A percentile compares a stretch with the other conserved stretches of the same genome.
Conservation (phyloP, 2,329 filamentous ascomycete species). For the Rugonectria rugulosa region DNA sequence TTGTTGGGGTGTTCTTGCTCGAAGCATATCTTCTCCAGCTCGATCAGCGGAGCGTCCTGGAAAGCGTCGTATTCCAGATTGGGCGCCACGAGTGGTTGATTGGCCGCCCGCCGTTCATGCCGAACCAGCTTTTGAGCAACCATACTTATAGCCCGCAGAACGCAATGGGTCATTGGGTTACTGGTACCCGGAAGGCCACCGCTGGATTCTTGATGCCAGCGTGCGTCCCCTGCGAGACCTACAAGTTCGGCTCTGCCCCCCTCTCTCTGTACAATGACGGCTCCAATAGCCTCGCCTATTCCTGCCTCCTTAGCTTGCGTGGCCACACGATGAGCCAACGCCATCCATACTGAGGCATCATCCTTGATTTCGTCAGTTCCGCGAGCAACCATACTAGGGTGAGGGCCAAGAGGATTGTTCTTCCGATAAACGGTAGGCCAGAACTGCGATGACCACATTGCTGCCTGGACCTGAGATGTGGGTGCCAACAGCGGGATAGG, state of each 20-base stretch:
- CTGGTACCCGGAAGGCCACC: slow-evolving; percentile 56
- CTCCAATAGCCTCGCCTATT: slow-evolving; percentile 74
- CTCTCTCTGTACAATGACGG: slow-evolving; percentile 75
- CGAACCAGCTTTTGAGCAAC: slow-evolving; percentile 73
- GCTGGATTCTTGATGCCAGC: slow-evolving; percentile 66
- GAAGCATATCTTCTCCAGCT: slow-evolving; percentile 69
- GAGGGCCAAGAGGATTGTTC: slow-evolving; percentile 85
- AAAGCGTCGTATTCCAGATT: slow-evolving; percentile 68
- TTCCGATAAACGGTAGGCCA: slow-evolving; percentile 89
- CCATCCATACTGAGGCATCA: slow-evolving; percentile 72
- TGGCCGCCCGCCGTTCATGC: slow-evolving; percentile 56
- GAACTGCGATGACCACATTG: slow-evolving; percentile 76
- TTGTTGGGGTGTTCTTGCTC: slow-evolving; percentile 69
- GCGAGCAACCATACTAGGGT: slow-evolving; percentile 76
- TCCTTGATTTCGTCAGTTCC: slow-evolving; percentile 73
- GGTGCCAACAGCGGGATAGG: slow-evolving; percentile 77
- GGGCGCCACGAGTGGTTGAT: slow-evolving; percentile 43
- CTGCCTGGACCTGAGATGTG: slow-evolving; percentile 77
- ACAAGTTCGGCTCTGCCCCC: slow-evolving; percentile 64
- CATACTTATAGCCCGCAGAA: slow-evolving; percentile 83
- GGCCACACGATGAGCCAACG: slow-evolving; percentile 70
- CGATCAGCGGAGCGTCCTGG: slow-evolving; percentile 72
- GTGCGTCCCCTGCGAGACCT: slow-evolving; percentile 78
- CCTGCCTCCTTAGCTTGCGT: slow-evolving; percentile 63
- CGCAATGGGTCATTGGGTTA: slow-evolving; percentile 81